Evolutionary conservation across 768 basidiomycete species (phyloP).

Genomic region (Aureoboletus auriporus): DNA sequence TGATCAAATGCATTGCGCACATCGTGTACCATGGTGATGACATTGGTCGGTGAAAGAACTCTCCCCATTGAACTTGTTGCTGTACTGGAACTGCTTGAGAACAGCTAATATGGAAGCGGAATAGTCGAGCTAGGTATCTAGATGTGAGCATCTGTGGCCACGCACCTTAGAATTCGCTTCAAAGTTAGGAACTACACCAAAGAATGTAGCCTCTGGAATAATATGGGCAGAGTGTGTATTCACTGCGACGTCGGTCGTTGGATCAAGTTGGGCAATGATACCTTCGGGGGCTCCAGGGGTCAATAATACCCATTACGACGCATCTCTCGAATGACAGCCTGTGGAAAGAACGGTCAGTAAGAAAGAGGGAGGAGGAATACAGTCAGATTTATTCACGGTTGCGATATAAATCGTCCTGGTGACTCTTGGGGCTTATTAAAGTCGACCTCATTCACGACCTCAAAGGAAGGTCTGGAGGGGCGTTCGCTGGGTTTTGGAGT

Average conservation of each 20-base stretch:
- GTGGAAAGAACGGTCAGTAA: background rate
- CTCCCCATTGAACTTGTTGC: too few relatives aligned
- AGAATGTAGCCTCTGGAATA: constrained; percentile 3
- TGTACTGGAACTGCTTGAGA: constrained; percentile 2
- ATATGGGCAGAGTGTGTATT: constrained; percentile 3
- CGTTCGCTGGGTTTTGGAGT: constrained; percentile 17
- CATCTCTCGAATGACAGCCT: constrained; percentile 39
- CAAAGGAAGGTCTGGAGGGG: constrained; percentile 15
- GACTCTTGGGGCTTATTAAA: background rate
- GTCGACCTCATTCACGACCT: background rate
- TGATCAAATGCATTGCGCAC: background rate
- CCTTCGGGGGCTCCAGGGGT: constrained; percentile 1
- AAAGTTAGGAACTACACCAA: background rate
- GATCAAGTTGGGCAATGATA: background rate
- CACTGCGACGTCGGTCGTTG: background rate
- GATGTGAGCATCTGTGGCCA: background rate
- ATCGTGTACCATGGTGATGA: background rate
- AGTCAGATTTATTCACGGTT: background rate
- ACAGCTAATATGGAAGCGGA: constrained; percentile 2
- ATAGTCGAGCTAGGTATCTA: constrained; percentile 4
- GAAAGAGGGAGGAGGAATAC: background rate
- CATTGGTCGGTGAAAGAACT: constrained; percentile 8
- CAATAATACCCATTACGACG: constrained; percentile 27
- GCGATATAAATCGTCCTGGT: background rate
- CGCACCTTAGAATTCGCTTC: background rate